A percentile compares a stretch with the other conserved stretches of the same genome.
Evolutionary conservation across 2,329 filamentous ascomycete species (phyloP).

Genomic region (Penicillium decumbens): DNA sequence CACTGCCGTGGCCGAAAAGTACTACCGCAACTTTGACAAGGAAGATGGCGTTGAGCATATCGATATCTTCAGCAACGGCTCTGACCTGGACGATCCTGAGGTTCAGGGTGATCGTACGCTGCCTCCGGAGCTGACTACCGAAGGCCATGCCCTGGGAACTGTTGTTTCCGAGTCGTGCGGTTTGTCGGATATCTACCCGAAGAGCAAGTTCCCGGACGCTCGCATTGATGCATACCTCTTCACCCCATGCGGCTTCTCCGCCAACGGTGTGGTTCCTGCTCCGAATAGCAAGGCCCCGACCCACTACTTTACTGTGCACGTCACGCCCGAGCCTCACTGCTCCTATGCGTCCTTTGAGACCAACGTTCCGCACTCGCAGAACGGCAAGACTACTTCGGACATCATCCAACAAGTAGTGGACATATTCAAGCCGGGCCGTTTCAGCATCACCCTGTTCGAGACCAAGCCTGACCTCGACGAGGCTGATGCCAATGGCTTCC

Average conservation of each 20-base stretch:
- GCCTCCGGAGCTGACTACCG: slow-evolving; percentile 74
- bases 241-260: slow-evolving; percentile 92
- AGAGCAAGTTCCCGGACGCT: slow-evolving; percentile 81
- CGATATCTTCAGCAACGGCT: slow-evolving; percentile 77
- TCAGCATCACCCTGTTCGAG: slow-evolving; percentile 95
- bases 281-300: slow-evolving; percentile 57
- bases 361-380: slow-evolving; percentile 86
- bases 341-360: slow-evolving; percentile 98
- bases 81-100: slow-evolving; percentile 56
- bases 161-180: slow-evolving; percentile 88
- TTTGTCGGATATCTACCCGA: slow-evolving; percentile 81
- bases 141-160: slow-evolving; percentile 88
- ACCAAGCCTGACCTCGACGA: slow-evolving; percentile 60
- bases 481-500: slow-evolving; percentile 27
- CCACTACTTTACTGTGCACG: slow-evolving; percentile 98
- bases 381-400: slow-evolving; percentile 79
- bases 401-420: slow-evolving; percentile 89
- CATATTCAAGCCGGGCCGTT: slow-evolving; percentile 97
- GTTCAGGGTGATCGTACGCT: slow-evolving; percentile 50
- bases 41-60: slow-evolving; percentile 50
- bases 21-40: slow-evolving; percentile 67
- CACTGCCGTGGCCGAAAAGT: slow-evolving; percentile 82
- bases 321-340: slow-evolving; percentile 94
- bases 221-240: slow-evolving; percentile 95
- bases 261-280: slow-evolving; percentile 89